Percentiles rank a stretch among this genome's conserved stretches.
phyloP scores from a whole-genome alignment of 2,329 filamentous ascomycete species.

The Plenodomus tracheiphilus region DNA sequence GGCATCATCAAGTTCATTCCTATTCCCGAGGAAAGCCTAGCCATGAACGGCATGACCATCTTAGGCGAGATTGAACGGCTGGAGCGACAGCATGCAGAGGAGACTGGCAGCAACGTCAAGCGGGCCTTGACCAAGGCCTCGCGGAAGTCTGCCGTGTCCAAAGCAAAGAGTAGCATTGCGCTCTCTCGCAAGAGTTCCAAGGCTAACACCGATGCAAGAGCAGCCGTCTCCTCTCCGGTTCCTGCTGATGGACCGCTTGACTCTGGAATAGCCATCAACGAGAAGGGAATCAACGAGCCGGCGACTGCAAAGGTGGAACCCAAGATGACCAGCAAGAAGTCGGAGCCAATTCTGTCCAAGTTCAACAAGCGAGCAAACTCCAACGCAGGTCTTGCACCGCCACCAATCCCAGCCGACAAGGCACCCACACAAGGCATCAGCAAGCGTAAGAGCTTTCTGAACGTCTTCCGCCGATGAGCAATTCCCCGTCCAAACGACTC shows the following conservation, averaged over 20 bases:
- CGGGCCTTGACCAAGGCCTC: conserved; percentile 45
- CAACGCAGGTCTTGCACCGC: conserved; percentile 22
- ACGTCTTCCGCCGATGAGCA: conserved; percentile 46
- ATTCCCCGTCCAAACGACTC: background rate
- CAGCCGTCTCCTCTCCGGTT: conserved; percentile 35
- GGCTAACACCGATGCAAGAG: conserved; percentile 28
- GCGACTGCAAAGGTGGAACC: conserved; percentile 18
- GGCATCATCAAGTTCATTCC: conserved; percentile 75
- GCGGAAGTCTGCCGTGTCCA: conserved; percentile 35
- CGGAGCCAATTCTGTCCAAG: conserved; percentile 26
- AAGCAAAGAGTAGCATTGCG: conserved; percentile 44
- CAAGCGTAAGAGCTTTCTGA: conserved; percentile 53
- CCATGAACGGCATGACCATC: conserved; percentile 70
- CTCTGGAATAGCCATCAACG: conserved; percentile 39
- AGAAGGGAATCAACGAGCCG: conserved; percentile 24
- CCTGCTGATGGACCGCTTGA: conserved; percentile 42
- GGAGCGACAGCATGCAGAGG: conserved; percentile 50
- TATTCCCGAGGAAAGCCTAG: conserved; percentile 71
- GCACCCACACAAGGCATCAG: conserved; percentile 41
- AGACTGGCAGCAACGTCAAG: conserved; percentile 48
- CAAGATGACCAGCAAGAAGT: conserved; percentile 26
- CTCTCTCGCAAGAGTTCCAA: conserved; percentile 40
- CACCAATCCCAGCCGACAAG: conserved; percentile 37
- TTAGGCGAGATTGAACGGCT: conserved; percentile 67
- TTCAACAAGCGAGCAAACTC: conserved; percentile 22